Conservation (phyloP, 495 filamentous ascomycete species). For the Podospora didyma region DNA sequence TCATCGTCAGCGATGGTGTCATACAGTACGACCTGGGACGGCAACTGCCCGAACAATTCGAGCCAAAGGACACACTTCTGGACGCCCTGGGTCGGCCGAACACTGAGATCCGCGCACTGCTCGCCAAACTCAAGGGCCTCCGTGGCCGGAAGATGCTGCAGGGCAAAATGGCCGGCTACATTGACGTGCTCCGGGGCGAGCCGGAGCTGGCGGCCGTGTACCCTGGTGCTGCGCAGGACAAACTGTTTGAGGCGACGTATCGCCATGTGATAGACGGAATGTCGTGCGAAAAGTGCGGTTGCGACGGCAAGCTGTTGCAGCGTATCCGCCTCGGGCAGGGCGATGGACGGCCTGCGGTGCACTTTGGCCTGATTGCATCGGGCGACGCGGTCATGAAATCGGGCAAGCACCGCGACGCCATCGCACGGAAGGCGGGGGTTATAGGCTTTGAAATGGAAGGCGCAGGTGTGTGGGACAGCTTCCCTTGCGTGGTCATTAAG, state of each 20-base stretch:
- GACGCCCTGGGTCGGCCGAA: slow-evolving; percentile 30
- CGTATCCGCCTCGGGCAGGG: neutral
- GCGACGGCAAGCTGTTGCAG: slow-evolving; percentile 3
- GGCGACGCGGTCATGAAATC: slow-evolving; percentile 30
- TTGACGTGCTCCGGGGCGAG: slow-evolving; percentile 10
- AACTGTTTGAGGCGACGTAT: slow-evolving; percentile 24
- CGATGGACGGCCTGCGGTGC: slow-evolving; percentile 12
- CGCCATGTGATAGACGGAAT: slow-evolving; percentile 20
- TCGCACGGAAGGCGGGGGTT: slow-evolving; percentile 14
- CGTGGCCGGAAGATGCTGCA: slow-evolving; percentile 22
- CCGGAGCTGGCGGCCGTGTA: neutral
- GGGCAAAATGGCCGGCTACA: slow-evolving; percentile 8
- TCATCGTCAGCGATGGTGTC: slow-evolving; percentile 34
- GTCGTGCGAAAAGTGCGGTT: slow-evolving; percentile 11
- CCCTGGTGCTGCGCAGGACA: slow-evolving; percentile 1
- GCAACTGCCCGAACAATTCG: slow-evolving; percentile 24
- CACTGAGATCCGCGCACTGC: slow-evolving; percentile 25
- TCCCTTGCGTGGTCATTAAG: slow-evolving; percentile 35
- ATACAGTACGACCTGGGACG: slow-evolving; percentile 37
- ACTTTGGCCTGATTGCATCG: slow-evolving; percentile 21
- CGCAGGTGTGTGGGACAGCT: slow-evolving; percentile 34
- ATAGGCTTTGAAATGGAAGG: slow-evolving; percentile 46
- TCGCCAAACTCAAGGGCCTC: slow-evolving; percentile 18
- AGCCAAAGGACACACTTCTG: slow-evolving; percentile 26
- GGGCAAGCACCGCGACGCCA: slow-evolving; percentile 20